phyloP scores from a whole-genome alignment of 2,329 filamentous ascomycete species.

The Scopulariopsis brevicaulis region DNA sequence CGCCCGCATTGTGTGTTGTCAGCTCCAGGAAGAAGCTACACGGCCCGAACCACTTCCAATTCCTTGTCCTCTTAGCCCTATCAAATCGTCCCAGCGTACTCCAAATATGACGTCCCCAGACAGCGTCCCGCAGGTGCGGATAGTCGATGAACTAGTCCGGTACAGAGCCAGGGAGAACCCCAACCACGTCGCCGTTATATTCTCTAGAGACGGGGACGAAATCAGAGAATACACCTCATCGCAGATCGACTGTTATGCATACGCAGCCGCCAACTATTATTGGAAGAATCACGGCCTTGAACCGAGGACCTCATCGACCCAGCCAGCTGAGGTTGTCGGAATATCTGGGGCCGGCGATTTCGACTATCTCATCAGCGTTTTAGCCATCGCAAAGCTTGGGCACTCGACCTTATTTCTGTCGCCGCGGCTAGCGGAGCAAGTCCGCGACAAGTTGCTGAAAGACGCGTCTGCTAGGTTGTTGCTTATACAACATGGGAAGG shows the following conservation, averaged over 20 bases:
- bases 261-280: background rate
- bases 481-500: background rate
- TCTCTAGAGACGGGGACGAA: background rate
- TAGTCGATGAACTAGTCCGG: background rate
- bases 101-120: too few species aligned
- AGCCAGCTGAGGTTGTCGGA: background rate
- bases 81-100: too few species aligned
- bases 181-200: background rate
- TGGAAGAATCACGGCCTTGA: background rate
- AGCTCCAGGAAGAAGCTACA: too few species aligned
- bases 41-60: too few species aligned
- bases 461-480: background rate
- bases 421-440: background rate
- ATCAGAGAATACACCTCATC: background rate
- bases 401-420: background rate
- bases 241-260: background rate
- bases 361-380: background rate
- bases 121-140: too few species aligned
- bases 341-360: background rate
- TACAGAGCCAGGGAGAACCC: background rate
- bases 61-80: too few species aligned
- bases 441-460: background rate
- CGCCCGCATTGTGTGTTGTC: too few species aligned
- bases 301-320: background rate
- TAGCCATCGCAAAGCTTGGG: background rate